These are phyloP conservation scores for Ophiocordyceps camponoti-floridani DNA, from an alignment of 2,329 filamentous ascomycete genomes.

Conservation along the genomic window DNA sequence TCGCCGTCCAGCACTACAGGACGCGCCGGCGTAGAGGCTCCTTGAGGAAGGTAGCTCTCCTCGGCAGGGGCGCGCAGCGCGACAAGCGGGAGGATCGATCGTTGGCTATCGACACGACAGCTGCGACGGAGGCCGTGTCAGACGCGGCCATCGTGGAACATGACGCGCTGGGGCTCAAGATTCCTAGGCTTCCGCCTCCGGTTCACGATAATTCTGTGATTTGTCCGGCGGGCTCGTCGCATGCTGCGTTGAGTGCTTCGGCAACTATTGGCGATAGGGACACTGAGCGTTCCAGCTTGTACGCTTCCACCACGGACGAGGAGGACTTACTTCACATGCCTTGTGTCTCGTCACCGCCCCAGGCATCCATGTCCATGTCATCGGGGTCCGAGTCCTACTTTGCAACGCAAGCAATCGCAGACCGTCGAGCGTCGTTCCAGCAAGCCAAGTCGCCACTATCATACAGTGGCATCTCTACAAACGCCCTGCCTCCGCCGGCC, in stretches of 20 bases:
- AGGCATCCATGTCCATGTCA: slow-evolving; percentile 25
- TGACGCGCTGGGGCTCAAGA: slow-evolving; percentile 25
- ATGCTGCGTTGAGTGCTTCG: slow-evolving; percentile 5
- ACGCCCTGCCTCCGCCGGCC: slow-evolving; percentile 27
- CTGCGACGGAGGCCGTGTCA: slow-evolving; percentile 8
- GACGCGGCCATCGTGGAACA: slow-evolving; percentile 7
- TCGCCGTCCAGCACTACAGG: not conserved
- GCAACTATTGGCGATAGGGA: slow-evolving; percentile 5
- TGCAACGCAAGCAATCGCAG: slow-evolving; percentile 19
- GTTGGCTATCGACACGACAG: slow-evolving; percentile 22
- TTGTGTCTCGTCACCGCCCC: slow-evolving; percentile 23
- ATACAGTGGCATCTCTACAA: slow-evolving; percentile 31
- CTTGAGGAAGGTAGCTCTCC: not conserved
- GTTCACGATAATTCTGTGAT: slow-evolving; percentile 27
- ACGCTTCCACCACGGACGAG: slow-evolving; percentile 55
- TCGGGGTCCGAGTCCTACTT: slow-evolving; percentile 50
- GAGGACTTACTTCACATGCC: slow-evolving; percentile 58
- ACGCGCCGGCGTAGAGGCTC: not conserved
- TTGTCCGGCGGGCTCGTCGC: slow-evolving; percentile 9
- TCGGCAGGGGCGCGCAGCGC: slow-evolving; percentile 11
- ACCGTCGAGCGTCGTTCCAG: slow-evolving; percentile 28
- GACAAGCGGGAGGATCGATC: slow-evolving; percentile 35
- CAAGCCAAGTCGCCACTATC: slow-evolving; percentile 43
- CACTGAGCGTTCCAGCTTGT: slow-evolving; percentile 19
- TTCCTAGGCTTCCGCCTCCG: slow-evolving; percentile 26